phyloP scores from a whole-genome alignment of 2,329 filamentous ascomycete species.

The Fusarium armeniacum region DNA sequence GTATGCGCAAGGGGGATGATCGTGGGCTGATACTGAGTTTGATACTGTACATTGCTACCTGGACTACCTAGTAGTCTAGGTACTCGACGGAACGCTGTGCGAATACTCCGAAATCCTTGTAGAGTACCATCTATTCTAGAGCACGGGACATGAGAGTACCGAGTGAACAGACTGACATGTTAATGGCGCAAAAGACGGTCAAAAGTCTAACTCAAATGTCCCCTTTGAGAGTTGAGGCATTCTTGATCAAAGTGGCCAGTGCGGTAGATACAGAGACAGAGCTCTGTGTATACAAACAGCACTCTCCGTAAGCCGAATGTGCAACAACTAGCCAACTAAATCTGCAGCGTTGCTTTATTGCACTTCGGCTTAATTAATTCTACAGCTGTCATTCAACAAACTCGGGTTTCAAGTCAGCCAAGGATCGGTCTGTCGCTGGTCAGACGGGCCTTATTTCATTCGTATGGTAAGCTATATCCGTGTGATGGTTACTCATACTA shows the following conservation, averaged over 20 bases:
- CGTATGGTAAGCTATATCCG: neutral
- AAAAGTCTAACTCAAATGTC: neutral
- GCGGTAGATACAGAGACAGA: neutral
- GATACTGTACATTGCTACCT: neutral
- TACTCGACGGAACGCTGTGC: neutral
- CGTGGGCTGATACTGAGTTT: constrained; percentile 37
- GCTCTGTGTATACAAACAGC: neutral
- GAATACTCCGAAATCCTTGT: constrained; percentile 9
- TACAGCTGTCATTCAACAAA: constrained; percentile 5
- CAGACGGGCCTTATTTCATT: neutral
- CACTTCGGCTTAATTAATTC: neutral
- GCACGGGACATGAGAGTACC: neutral
- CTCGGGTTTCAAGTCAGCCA: neutral
- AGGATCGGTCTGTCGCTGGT: neutral
- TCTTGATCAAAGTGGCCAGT: neutral
- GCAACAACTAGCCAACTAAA: neutral
- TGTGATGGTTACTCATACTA: neutral
- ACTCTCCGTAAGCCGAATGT: neutral
- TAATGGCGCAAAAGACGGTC: constrained; percentile 15
- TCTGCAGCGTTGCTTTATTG: neutral
- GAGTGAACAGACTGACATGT: neutral
- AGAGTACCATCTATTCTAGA: constrained; percentile 9
- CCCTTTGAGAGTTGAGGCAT: neutral
- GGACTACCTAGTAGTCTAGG: neutral
- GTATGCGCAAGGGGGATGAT: constrained; percentile 33